These are phyloP conservation scores for Vigna angularis DNA, from an alignment of 306 rosid species.

Conservation along the genomic window DNA sequence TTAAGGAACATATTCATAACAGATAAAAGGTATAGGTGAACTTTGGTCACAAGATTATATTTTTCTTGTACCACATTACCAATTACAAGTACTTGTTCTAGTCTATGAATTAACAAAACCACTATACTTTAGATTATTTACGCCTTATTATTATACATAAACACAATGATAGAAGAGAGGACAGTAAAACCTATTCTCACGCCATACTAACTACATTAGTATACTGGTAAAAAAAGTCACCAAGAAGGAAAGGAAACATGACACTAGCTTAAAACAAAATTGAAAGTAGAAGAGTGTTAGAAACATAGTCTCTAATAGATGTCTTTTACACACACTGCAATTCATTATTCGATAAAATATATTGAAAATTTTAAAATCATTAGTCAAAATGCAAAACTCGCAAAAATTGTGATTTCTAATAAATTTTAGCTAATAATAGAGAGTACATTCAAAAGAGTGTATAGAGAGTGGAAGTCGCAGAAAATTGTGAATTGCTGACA, in stretches of 20 bases:
- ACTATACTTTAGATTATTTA: neutral
- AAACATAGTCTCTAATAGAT: too few species aligned
- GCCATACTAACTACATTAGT: conserved; percentile 10
- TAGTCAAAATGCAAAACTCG: too few species aligned
- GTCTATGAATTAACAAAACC: neutral
- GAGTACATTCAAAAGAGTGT: too few species aligned
- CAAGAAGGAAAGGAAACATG: neutral
- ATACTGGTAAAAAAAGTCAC: neutral
- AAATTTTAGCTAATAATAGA: too few species aligned
- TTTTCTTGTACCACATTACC: neutral
- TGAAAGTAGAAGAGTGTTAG: neutral
- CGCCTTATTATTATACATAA: conserved; percentile 13
- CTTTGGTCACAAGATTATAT: neutral
- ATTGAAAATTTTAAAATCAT: too few species aligned
- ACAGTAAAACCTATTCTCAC: conserved; percentile 23
- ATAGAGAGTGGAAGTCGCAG: too few species aligned
- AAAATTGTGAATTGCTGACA: too few species aligned
- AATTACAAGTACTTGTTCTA: neutral
- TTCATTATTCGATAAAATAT: too few species aligned
- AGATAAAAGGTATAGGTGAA: neutral
- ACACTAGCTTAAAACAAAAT: conserved; percentile 10
- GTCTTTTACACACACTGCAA: too few species aligned
- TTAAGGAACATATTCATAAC: neutral
- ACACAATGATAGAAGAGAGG: conserved; percentile 3
- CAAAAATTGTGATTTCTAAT: too few species aligned